These are phyloP conservation scores for Aureococcus anophagefferens DNA, from an alignment of 108 stramenopile genomes.

Conservation along the genomic window DNA sequence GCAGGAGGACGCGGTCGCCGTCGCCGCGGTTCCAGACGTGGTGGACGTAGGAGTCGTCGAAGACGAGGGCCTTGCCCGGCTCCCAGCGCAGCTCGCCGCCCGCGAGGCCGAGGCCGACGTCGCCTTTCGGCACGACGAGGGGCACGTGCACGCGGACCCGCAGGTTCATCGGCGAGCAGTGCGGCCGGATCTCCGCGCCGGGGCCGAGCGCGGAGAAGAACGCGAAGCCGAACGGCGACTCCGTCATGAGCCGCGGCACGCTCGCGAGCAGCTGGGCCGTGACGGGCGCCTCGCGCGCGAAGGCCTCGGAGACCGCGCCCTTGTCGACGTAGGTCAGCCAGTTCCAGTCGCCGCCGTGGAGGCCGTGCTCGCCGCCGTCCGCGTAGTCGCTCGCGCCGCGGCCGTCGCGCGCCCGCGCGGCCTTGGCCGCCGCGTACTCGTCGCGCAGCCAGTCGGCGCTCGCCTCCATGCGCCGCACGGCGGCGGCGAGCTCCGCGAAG, in stretches of 20 bases:
- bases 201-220: slow-evolving; percentile 39
- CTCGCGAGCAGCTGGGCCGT: slow-evolving; percentile 3
- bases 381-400: background rate
- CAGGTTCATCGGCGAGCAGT: slow-evolving; percentile 86
- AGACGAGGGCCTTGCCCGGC: slow-evolving; percentile 67
- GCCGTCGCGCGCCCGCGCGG: background rate
- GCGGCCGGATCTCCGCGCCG: slow-evolving; percentile 54
- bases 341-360: slow-evolving; percentile 9
- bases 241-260: slow-evolving; percentile 24
- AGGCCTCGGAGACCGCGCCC: too few species aligned
- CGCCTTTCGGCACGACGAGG: slow-evolving; percentile 51
- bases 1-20: slow-evolving; percentile 36
- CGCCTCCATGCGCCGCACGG: background rate
- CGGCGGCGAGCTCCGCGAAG: too few species aligned
- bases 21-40: slow-evolving; percentile 88
- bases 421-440: slow-evolving; percentile 6
- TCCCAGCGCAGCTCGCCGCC: slow-evolving; percentile 58
- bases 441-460: background rate
- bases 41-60: slow-evolving; percentile 93
- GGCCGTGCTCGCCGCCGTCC: background rate
- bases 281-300: slow-evolving; percentile 5
- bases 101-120: slow-evolving; percentile 79
- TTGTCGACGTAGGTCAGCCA: slow-evolving; percentile 5
- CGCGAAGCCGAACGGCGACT: slow-evolving; percentile 31
- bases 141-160: slow-evolving; percentile 84